Evolutionary conservation across 139 green algal genomes (phyloP), one percentile per base, ranked within the genome.

Genomic region (Coccomyxa sp.): DNA sequence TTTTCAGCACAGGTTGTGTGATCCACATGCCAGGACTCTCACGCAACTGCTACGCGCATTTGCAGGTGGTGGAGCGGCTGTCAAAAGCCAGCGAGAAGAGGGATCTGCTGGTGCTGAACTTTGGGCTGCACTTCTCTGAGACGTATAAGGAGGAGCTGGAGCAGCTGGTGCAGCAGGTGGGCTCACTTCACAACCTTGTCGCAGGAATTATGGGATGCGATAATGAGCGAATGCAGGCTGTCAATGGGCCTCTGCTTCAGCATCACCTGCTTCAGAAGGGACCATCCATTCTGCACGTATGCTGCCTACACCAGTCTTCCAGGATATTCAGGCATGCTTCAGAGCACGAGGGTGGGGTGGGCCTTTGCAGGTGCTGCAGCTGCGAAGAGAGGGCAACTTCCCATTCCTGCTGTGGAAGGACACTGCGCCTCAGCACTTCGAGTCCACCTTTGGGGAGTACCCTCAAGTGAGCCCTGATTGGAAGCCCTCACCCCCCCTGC

Each of bases 361-460:
- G 50, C 50, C n/a, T n/a, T n/a, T n/a, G 50, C 70, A 75, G 70
- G 34, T 29, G 24, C 24, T 36, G 40, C 10, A 10, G 69, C 54
- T 38, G 38, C 73, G 10, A 18, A 7, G 8, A 39, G 27, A 36
- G 58, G 37, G 16, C 16, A 29, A 36, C 38, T 73, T 78, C 12
- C 79, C 79, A 8, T 37, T 54, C 18, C 36, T 79, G 7, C 14
- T 81, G 22, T 84, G 70, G 70, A 78, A 81, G 70, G 80, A 84
- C 50, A 81, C 70, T 2, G 64, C 75, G n/a, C 50, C 75, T 24
- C 80, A 84, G 39, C 80, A 84, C 77, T 84, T 84, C 55, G 34
- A 78, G 18, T 79, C 73, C 27, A 34, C 34, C 22, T 71, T 74
- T 38, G 79, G 79, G 31, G 79, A 78, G 37, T 83, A 79, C 37